Percentiles rank a stretch among this genome's conserved stretches.
phyloP scores from a whole-genome alignment of 768 basidiomycete species.

The Mycena chlorophos region DNA sequence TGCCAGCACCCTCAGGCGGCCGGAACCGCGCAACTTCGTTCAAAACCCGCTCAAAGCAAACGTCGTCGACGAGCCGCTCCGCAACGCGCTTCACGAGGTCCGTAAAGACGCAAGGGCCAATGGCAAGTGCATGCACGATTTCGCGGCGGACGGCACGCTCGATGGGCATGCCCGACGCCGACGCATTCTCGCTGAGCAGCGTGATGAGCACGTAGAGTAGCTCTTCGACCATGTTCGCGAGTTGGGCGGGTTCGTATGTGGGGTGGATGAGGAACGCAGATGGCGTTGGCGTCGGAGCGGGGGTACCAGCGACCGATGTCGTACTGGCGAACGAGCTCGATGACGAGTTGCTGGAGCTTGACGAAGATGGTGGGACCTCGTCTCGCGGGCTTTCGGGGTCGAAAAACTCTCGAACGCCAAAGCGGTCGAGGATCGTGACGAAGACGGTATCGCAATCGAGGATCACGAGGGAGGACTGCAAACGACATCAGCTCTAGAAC shows the following conservation, averaged over 20 bases:
- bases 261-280: constrained; percentile 60
- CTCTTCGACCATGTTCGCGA: constrained; percentile 89
- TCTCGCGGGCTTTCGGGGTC: not conserved
- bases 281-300: not conserved
- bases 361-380: not conserved
- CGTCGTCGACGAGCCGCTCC: constrained; percentile 83
- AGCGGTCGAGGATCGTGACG: constrained; percentile 87
- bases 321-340: not conserved
- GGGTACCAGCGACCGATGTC: not conserved
- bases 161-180: constrained; percentile 67
- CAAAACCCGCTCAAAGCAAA: constrained; percentile 78
- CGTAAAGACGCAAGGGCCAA: constrained; percentile 85
- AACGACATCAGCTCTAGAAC: constrained; percentile 58
- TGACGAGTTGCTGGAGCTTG: not conserved
- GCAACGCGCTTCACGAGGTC: constrained; percentile 90
- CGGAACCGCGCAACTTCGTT: constrained; percentile 79
- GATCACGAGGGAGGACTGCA: constrained; percentile 81
- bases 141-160: constrained; percentile 72
- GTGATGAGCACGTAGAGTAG: constrained; percentile 84
- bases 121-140: constrained; percentile 86
- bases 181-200: constrained; percentile 79
- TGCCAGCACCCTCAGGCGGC: constrained; percentile 63
- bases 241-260: constrained; percentile 67
- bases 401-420: constrained; percentile 56
- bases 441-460: constrained; percentile 79